Conservation (phyloP, 306 rosid species). For the Malus sylvestris region DNA sequence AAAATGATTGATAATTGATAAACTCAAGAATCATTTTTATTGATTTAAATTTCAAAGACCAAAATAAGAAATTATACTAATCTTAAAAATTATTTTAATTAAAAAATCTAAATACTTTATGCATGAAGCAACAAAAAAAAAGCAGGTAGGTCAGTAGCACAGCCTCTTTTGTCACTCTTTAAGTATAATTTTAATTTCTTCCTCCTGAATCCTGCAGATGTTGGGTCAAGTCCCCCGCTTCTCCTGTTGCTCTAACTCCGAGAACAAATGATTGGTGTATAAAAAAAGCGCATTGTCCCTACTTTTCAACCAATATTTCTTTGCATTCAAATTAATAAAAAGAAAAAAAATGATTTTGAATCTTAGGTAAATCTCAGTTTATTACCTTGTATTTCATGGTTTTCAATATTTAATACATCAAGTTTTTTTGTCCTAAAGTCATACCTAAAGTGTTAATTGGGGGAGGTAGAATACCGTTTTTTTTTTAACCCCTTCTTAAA, state of each 20-base stretch:
- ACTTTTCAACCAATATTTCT: background rate
- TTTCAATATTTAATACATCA: too few relatives aligned
- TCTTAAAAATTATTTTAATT: too few relatives aligned
- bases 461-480: too few relatives aligned
- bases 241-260: background rate
- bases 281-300: background rate
- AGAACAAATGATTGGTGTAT: background rate
- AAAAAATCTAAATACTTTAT: background rate
- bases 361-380: too few relatives aligned
- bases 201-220: background rate
- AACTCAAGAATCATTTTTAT: fast-evolving
- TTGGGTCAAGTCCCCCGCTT: background rate
- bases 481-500: too few relatives aligned
- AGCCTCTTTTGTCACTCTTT: background rate
- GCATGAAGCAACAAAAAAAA: background rate
- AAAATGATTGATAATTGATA: too few relatives aligned
- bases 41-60: too few relatives aligned
- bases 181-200: background rate
- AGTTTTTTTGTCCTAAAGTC: too few relatives aligned
- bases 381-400: too few relatives aligned
- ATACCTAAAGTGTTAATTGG: too few relatives aligned
- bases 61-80: too few relatives aligned
- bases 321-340: background rate
- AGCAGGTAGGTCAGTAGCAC: background rate
- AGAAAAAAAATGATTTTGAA: background rate